phyloP scores from a whole-genome alignment of 2,329 filamentous ascomycete genomes.

The Juglanconis juglandina region DNA sequence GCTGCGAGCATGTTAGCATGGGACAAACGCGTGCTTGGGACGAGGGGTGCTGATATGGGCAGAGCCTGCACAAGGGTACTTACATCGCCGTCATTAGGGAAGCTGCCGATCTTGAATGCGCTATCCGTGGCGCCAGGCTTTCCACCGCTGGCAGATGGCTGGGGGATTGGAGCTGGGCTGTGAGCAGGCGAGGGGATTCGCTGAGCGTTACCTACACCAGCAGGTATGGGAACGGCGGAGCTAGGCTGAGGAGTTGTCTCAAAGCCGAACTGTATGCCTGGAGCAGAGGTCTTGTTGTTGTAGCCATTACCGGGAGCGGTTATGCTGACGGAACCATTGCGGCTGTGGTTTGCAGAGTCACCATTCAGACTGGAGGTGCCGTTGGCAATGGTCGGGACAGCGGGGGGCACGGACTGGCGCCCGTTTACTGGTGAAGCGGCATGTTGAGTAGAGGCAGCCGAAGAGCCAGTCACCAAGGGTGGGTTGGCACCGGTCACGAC shows the following conservation, averaged over 20 bases:
- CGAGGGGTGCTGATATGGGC: background rate
- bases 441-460: slow-evolving; percentile 53
- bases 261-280: slow-evolving; percentile 77
- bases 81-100: slow-evolving; percentile 77
- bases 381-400: slow-evolving; percentile 59
- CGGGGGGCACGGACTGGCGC: slow-evolving; percentile 67
- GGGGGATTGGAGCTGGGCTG: slow-evolving; percentile 90
- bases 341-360: slow-evolving; percentile 65
- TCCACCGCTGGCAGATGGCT: slow-evolving; percentile 78
- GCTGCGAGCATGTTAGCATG: slow-evolving; percentile 38
- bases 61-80: slow-evolving; percentile 35
- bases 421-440: slow-evolving; percentile 74
- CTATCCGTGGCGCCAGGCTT: slow-evolving; percentile 64
- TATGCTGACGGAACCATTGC: slow-evolving; percentile 90
- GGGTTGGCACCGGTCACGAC: slow-evolving; percentile 57
- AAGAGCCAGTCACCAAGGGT: slow-evolving; percentile 54
- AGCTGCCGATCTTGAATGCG: slow-evolving; percentile 69
- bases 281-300: slow-evolving; percentile 49
- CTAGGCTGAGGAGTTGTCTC: slow-evolving; percentile 63
- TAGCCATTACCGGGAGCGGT: slow-evolving; percentile 74
- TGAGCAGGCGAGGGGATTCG: slow-evolving; percentile 78
- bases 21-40: slow-evolving; percentile 11
- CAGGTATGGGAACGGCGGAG: slow-evolving; percentile 53
- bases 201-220: slow-evolving; percentile 58
- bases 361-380: slow-evolving; percentile 68